Percentiles rank a stretch among this genome's conserved stretches.
phyloP scores from a whole-genome alignment of 169 alveolate species.

The Miamiensis avidus region DNA sequence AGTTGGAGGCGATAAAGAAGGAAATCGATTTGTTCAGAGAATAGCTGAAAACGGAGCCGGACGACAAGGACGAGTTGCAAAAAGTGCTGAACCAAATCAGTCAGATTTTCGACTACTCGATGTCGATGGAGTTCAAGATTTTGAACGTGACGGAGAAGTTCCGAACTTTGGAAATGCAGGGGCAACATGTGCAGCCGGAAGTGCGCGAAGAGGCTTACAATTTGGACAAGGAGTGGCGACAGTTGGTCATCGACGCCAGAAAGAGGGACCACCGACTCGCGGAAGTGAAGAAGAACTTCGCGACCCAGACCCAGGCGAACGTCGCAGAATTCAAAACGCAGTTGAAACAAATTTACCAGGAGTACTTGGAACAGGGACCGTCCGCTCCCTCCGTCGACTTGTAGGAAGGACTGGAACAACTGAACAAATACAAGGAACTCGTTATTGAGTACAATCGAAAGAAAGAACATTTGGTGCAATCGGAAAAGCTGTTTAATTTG shows the following conservation, averaged over 20 bases:
- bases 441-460: constrained; percentile 70
- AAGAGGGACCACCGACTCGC: constrained; percentile 74
- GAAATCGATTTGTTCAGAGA: constrained; percentile 66
- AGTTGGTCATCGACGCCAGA: constrained; percentile 82
- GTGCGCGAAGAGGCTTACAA: constrained; percentile 68
- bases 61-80: constrained; percentile 83
- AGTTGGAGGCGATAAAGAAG: constrained; percentile 61
- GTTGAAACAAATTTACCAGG: constrained; percentile 66
- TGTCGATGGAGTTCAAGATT: constrained; percentile 92
- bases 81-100: constrained; percentile 77
- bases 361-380: constrained; percentile 86
- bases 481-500: constrained; percentile 90
- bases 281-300: constrained; percentile 77
- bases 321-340: constrained; percentile 74
- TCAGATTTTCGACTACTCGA: constrained; percentile 82
- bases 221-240: constrained; percentile 75
- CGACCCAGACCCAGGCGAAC: constrained; percentile 83
- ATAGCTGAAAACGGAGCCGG: constrained; percentile 79
- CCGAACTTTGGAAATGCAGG: constrained; percentile 88
- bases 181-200: constrained; percentile 76
- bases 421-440: constrained; percentile 60
- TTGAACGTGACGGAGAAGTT: constrained; percentile 90
- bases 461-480: constrained; percentile 85
- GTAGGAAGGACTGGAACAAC: constrained; percentile 86
- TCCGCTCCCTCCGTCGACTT: constrained; percentile 83